Conservation (phyloP, 164 flowering plant genomes). For the Platanus orientalis region DNA sequence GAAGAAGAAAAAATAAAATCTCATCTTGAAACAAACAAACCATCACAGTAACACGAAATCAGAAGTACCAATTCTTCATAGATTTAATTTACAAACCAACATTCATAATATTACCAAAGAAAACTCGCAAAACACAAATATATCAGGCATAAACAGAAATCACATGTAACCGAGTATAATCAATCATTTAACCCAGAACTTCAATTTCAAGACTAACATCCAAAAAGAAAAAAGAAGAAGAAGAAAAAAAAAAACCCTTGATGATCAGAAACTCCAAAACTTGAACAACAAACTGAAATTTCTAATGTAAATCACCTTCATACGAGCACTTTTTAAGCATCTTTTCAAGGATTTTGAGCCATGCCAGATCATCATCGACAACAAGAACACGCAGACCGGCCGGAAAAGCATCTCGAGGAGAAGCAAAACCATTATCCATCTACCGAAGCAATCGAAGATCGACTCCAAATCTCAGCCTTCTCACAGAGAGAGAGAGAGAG, state of each 20-base stretch:
- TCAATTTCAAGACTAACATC: too few species aligned
- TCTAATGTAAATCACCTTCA: slow-evolving; percentile 32
- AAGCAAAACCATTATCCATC: slow-evolving; percentile 46
- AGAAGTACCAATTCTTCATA: background rate
- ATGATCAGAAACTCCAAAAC: background rate
- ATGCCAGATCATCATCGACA: slow-evolving; percentile 92
- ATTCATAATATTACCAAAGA: too few species aligned
- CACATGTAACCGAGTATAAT: too few species aligned
- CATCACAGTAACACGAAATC: background rate
- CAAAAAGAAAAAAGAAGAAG: background rate
- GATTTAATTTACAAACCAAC: background rate
- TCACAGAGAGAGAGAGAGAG: background rate
- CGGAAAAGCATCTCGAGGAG: slow-evolving; percentile 62
- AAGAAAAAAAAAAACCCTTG: background rate
- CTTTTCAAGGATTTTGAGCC: slow-evolving; percentile 88
- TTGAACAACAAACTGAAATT: background rate
- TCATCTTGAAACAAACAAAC: background rate
- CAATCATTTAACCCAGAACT: too few species aligned
- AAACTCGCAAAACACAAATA: too few species aligned
- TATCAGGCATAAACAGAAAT: too few species aligned
- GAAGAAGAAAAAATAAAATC: background rate
- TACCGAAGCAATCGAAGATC: background rate
- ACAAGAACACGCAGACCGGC: slow-evolving; percentile 90
- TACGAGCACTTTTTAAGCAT: slow-evolving; percentile 92
- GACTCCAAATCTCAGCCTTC: slow-evolving; percentile 2